Evolutionary conservation across 257 asterid species (phyloP), one percentile per base, ranked within the genome.

Genomic region (Solanum rostratum): DNA sequence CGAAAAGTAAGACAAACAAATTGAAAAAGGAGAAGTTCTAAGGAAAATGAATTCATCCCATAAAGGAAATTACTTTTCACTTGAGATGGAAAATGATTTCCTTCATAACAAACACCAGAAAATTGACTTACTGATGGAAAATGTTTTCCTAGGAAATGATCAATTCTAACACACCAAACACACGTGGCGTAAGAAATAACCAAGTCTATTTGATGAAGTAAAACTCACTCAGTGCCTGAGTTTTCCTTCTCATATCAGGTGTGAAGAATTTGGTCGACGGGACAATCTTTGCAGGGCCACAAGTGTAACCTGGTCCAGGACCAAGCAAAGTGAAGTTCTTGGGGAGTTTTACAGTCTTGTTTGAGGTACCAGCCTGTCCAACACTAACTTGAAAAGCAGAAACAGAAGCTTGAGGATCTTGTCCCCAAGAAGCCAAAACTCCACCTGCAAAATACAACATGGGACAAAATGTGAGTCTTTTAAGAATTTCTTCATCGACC

Each of bases 341-440:
- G 12, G 97, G 97, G 41, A 93, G 91, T 79, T 90, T 92, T 13
- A 93, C 97, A 0, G 97, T 93, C 91, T 90, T 93, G 85, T 92
- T 93, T 2, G 94, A 79, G 5, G 95, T 93, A 74, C 97, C 97
- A 10, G 92, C 97, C 74, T 90, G 97, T 41, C 97, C 97, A 20
- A 93, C 90, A 68, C 96, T 93, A 43, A 93, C 84, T 65, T 93
- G 94, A 80, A 92, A 93, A 0, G 92, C 84, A 0, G 94, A 91
- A 19, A 92, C 92, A 1, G 95, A 57, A 24, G 92, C 86, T 78
- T 63, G 81, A 3, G 94, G 95, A 85, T 93, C 96, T 49, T 91
- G 95, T 52, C 93, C 94, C 94, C 93, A 92, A 0, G 95, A 92
- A 0, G 96, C 89, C 62, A 93, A 6, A 68, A 92, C 95, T 10